These are phyloP conservation scores for Excoecaria agallocha DNA, from an alignment of 345 rosid genomes.

Conservation along the genomic window DNA sequence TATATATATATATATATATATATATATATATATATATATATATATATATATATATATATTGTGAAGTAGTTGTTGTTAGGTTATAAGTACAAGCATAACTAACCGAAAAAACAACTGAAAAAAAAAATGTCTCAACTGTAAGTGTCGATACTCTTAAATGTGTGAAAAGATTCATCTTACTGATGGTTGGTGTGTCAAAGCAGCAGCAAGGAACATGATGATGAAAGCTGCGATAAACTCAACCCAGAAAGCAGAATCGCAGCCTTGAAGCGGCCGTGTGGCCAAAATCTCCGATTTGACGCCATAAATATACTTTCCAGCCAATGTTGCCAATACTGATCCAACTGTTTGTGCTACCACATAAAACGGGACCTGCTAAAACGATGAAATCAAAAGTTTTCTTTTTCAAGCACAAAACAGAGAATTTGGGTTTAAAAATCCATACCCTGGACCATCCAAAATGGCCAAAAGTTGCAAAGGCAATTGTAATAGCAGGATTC, in stretches of 20 bases:
- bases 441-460: slow-evolving; percentile 74
- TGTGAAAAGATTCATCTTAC: slow-evolving; percentile 35
- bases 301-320: slow-evolving; percentile 51
- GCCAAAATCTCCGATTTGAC: slow-evolving; percentile 51
- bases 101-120: no score
- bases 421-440: neutral
- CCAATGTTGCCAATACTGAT: slow-evolving; percentile 55
- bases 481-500: slow-evolving; percentile 78
- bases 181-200: slow-evolving; percentile 49
- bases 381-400: neutral
- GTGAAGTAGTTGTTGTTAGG: no score
- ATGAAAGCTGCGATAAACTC: slow-evolving; percentile 73
- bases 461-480: slow-evolving; percentile 66
- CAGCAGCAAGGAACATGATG: slow-evolving; percentile 58
- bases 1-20: no score
- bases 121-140: no score
- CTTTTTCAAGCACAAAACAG: neutral
- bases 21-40: no score
- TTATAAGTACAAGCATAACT: no score
- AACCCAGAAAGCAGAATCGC: slow-evolving; percentile 66
- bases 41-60: no score
- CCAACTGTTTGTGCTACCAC: slow-evolving; percentile 66
- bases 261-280: slow-evolving; percentile 55
- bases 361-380: slow-evolving; percentile 68
- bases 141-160: neutral